Conservation (phyloP, 176 grass and related monocot species). For the Musa acuminata region DNA sequence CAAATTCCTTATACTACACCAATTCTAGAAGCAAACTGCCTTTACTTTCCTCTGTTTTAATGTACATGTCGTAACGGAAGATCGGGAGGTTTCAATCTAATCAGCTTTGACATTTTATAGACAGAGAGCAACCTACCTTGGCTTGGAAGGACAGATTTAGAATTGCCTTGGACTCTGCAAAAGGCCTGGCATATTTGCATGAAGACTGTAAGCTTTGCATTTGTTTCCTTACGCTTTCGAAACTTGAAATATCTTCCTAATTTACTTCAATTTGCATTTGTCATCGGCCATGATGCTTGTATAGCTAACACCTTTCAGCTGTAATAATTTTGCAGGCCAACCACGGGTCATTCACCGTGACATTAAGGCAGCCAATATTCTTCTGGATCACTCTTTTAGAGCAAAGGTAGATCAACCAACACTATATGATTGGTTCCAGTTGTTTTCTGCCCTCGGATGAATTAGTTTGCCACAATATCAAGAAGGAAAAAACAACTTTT, state of each 20-base stretch:
- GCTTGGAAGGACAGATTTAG: conserved; percentile 9
- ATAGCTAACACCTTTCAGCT: neutral
- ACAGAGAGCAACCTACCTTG: neutral
- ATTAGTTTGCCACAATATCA: too few species aligned
- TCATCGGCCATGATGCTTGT: neutral
- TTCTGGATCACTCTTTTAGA: conserved; percentile 13
- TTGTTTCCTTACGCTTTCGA: neutral
- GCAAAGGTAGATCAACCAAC: conserved; percentile 13
- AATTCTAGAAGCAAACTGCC: too few species aligned
- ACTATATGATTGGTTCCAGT: neutral
- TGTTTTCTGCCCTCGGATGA: neutral
- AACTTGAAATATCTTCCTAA: neutral
- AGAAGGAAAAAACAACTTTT: too few species aligned
- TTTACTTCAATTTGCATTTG: neutral
- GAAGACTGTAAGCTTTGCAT: conserved; percentile 12
- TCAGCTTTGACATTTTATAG: neutral
- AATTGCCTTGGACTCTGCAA: conserved; percentile 10
- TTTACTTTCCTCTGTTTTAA: too few species aligned
- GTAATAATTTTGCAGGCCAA: neutral
- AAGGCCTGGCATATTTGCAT: conserved; percentile 18
- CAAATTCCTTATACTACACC: too few species aligned
- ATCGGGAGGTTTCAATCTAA: too few species aligned
- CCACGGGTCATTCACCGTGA: conserved; percentile 16
- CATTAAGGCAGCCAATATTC: conserved; percentile 22
- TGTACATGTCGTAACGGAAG: too few species aligned